Evolutionary conservation across 1,139 yeast species (phyloP).

Genomic region (Hyphopichia buzzinii): DNA sequence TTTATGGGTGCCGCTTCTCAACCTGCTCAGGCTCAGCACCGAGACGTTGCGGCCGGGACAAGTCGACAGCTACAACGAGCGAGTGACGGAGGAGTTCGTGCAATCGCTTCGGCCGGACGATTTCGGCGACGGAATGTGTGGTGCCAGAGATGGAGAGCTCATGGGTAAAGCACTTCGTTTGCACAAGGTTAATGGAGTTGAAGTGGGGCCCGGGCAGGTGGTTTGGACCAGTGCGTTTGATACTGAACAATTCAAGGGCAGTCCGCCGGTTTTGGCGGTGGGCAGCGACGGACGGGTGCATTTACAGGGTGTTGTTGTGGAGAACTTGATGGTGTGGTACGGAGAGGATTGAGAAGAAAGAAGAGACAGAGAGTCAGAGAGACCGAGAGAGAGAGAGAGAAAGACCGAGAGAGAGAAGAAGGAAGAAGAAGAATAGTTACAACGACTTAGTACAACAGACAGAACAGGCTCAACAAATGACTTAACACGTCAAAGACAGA

Average conservation of each 20-base stretch:
- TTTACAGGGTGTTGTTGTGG: conserved; percentile 34
- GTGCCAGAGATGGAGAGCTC: conserved; percentile 7
- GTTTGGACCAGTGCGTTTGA: conserved; percentile 33
- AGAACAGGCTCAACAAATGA: too few relatives aligned
- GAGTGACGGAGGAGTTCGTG: conserved; percentile 26
- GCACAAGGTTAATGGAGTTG: conserved; percentile 35
- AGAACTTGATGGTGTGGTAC: conserved; percentile 35
- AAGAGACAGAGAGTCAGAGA: too few relatives aligned
- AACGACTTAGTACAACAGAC: too few relatives aligned
- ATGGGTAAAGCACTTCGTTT: conserved; percentile 24
- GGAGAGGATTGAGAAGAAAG: too few relatives aligned
- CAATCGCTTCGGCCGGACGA: conserved; percentile 12
- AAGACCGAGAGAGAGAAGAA: too few relatives aligned
- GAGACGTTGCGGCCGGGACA: conserved; percentile 34
- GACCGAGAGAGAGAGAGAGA: too few relatives aligned
- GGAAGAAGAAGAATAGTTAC: too few relatives aligned
- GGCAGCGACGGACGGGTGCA: conserved; percentile 27
- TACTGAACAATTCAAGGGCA: conserved; percentile 4
- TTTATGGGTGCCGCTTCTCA: conserved; percentile 35
- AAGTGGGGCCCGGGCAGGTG: conserved; percentile 18
- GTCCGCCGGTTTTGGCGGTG: conserved; percentile 15
- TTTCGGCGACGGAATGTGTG: conserved; percentile 12
- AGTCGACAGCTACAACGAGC: conserved; percentile 28
- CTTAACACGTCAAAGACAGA: too few relatives aligned
- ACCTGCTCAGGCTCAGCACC: conserved; percentile 32